Percentiles rank a stretch among this genome's conserved stretches.
phyloP scores from a whole-genome alignment of 2,329 filamentous ascomycete species.

The Monosporascus sp. region DNA sequence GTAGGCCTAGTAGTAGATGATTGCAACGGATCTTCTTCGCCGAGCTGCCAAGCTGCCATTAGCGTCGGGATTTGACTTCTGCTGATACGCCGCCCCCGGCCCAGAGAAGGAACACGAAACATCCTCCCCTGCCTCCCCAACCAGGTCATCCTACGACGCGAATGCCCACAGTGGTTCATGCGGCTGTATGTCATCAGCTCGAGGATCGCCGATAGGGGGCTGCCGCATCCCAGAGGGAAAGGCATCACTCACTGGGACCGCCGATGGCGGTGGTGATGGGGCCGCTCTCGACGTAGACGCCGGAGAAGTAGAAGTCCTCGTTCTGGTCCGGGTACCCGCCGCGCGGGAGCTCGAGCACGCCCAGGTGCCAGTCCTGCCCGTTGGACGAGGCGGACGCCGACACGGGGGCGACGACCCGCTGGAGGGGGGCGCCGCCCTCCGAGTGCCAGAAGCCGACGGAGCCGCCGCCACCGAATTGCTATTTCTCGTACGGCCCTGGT shows the following conservation, averaged over 20 bases:
- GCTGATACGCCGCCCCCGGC: too few relatives aligned
- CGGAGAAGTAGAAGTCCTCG: slow-evolving; percentile 70
- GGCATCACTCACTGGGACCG: slow-evolving; percentile 18
- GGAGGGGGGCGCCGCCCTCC: slow-evolving; percentile 53
- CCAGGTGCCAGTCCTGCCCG: slow-evolving; percentile 68
- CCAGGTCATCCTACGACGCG: too few relatives aligned
- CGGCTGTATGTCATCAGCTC: background rate
- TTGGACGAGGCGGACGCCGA: slow-evolving; percentile 57
- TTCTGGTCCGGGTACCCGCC: slow-evolving; percentile 46
- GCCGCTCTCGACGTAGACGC: slow-evolving; percentile 65
- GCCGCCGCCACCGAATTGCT: slow-evolving; percentile 48
- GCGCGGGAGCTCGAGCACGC: slow-evolving; percentile 60
- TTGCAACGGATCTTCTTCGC: too few relatives aligned
- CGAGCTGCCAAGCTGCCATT: too few relatives aligned
- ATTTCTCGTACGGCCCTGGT: background rate
- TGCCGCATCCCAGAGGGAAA: slow-evolving; percentile 1
- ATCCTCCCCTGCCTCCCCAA: too few relatives aligned
- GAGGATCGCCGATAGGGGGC: background rate
- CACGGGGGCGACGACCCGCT: slow-evolving; percentile 55
- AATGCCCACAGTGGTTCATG: too few relatives aligned
- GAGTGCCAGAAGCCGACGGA: slow-evolving; percentile 65
- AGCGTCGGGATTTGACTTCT: too few relatives aligned
- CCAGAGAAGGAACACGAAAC: too few relatives aligned
- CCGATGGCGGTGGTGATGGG: slow-evolving; percentile 30
- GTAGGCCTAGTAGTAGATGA: too few relatives aligned